Conservation (phyloP, 2,329 filamentous ascomycete genomes). For the Zasmidium citrigriseum region DNA sequence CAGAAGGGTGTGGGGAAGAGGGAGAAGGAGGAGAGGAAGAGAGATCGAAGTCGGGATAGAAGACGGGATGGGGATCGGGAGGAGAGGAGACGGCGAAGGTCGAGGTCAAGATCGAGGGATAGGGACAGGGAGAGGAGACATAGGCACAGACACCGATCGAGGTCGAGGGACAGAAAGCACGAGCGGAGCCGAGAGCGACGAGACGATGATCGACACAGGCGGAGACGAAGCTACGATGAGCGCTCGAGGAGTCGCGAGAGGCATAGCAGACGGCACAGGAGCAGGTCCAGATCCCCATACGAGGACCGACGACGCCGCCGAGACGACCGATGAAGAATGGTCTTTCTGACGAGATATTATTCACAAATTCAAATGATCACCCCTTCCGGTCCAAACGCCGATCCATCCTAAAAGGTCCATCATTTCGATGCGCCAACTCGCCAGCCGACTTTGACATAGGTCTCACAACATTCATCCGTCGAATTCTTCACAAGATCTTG, state of each 20-base stretch:
- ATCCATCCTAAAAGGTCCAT: background rate
- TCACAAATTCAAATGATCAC: background rate
- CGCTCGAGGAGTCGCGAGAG: slow-evolving; percentile 14
- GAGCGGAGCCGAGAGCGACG: slow-evolving; percentile 23
- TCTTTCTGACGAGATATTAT: background rate
- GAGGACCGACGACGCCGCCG: slow-evolving; percentile 14
- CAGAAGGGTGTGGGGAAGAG: slow-evolving; percentile 22
- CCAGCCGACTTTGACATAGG: slow-evolving; percentile 43
- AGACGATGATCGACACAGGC: slow-evolving; percentile 8
- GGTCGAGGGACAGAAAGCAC: slow-evolving; percentile 22
- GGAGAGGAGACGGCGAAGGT: slow-evolving; percentile 25
- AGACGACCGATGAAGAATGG: slow-evolving; percentile 14
- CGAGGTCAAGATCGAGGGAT: slow-evolving; percentile 31
- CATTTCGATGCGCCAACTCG: slow-evolving; percentile 25
- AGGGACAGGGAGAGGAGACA: slow-evolving; percentile 25
- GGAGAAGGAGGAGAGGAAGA: slow-evolving; percentile 24
- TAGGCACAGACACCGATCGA: slow-evolving; percentile 26
- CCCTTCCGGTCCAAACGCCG: background rate
- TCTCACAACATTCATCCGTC: slow-evolving; percentile 40
- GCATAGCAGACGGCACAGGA: slow-evolving; percentile 11
- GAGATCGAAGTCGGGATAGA: slow-evolving; percentile 29
- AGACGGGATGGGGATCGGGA: slow-evolving; percentile 22
- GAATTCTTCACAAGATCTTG: slow-evolving; percentile 43
- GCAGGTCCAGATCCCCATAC: slow-evolving; percentile 26
- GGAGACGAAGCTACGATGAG: slow-evolving; percentile 16